Evolutionary conservation across 257 asterid species (phyloP), one percentile per base, ranked within the genome.

Genomic region (Salvia rosmarinus): DNA sequence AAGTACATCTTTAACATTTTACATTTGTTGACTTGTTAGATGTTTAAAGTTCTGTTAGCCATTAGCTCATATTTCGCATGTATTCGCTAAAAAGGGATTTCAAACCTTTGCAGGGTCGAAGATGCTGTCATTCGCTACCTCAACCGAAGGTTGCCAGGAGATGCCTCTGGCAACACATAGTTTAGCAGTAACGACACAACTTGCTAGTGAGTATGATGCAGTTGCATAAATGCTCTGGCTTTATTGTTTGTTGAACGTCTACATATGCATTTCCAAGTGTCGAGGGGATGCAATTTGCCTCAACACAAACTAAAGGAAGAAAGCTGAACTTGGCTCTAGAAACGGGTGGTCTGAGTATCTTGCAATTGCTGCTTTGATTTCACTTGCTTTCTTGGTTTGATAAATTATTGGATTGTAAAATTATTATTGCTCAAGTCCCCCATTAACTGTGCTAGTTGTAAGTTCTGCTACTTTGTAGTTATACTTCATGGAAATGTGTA

Each of bases 71-170:
- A 35, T 49, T 68, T 58, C 21, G 69, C 11, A 17, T 56, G 34
- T 58, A 59, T 61, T 37, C 37, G 46, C 21, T 28, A 4, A 35
- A 32, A 35, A 50, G 46, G 30, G 43, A 46, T 57, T 21, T 17
- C 63, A 16, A 67, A 59, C 35, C 44, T 70, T 65, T 68, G 71
- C 89, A 93, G 98, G 98, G 97, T 90, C 63, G 98, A 93, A 73
- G 98, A 93, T 83, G 98, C 97, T 71, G 97, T 90, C 64, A 89
- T 93, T 67, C 96, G 98, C 56, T 93, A 90, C 83, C 89, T 93
- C 75, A 93, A 93, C 76, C 86, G 97, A 64, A 93, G 81, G 84
- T 82, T 90, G 47, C 89, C 96, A 3, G 75, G 83, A 42, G 96
- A 85, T 79, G 87, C 90, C 74, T 88, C 86, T 25, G 88, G 85